Evolutionary conservation across 2,329 filamentous ascomycete species (phyloP).

Genomic region (Calonectria hongkongensis): DNA sequence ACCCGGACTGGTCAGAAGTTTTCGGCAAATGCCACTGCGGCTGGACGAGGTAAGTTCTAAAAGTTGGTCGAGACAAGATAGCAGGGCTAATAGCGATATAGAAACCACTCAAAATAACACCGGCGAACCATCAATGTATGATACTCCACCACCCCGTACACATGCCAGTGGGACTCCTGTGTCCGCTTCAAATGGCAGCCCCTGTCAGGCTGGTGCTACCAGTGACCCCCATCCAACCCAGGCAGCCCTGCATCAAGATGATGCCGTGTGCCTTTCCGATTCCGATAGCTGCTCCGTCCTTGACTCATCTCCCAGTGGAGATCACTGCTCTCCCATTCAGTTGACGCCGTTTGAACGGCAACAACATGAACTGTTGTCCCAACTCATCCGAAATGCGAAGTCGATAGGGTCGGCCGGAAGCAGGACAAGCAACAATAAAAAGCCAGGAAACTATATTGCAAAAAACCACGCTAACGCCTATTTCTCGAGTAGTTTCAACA

Average conservation of each 20-base stretch:
- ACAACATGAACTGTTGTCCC: constrained; percentile 62
- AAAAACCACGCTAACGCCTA: constrained; percentile 58
- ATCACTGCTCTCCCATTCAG: constrained; percentile 46
- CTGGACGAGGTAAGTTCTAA: constrained; percentile 44
- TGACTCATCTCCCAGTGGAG: constrained; percentile 58
- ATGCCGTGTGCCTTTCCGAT: constrained; percentile 41
- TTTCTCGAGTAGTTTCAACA: constrained; percentile 69
- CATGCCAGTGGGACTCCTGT: constrained; percentile 40
- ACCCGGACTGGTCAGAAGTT: constrained; percentile 49
- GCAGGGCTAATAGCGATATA: constrained; percentile 36
- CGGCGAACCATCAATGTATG: constrained; percentile 70
- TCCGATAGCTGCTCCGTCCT: constrained; percentile 27
- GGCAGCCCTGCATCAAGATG: constrained; percentile 35
- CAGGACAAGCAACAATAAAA: constrained; percentile 33
- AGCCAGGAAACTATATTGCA: constrained; percentile 10
- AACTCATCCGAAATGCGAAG: constrained; percentile 60
- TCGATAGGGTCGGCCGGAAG: constrained; percentile 44
- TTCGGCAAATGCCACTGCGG: constrained; percentile 32
- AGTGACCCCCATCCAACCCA: constrained; percentile 21
- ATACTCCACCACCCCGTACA: constrained; percentile 49
- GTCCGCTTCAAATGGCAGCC: constrained; percentile 39
- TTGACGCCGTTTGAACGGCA: constrained; percentile 63
- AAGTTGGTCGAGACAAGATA: constrained; percentile 11
- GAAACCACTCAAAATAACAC: constrained; percentile 40
- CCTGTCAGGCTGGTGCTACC: constrained; percentile 36